Percentiles rank a stretch among this genome's conserved stretches.
Evolutionary conservation across 2,329 filamentous ascomycete species (phyloP).

Genomic region (Dryadomyces quercus-mongolicae): DNA sequence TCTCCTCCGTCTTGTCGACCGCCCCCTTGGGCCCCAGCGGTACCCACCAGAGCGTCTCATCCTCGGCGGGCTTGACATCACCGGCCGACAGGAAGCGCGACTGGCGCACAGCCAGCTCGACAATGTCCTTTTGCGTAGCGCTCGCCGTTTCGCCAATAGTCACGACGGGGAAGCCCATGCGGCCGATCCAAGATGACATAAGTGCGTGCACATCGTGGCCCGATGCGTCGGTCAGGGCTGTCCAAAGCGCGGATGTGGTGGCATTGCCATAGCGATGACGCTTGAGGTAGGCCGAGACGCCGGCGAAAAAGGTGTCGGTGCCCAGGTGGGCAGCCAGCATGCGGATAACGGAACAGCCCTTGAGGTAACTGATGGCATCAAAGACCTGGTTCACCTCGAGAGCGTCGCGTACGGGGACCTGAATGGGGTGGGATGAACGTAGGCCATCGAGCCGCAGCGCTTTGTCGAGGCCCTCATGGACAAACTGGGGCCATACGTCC

Average conservation of each 20-base stretch:
- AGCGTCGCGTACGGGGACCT: slow-evolving; percentile 86
- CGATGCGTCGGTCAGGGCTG: slow-evolving; percentile 74
- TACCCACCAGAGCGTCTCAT: slow-evolving; percentile 91
- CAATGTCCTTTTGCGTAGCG: slow-evolving; percentile 49
- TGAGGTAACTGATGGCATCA: slow-evolving; percentile 90
- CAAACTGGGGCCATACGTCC: slow-evolving; percentile 96
- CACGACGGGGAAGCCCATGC: slow-evolving; percentile 87
- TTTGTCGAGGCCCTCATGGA: slow-evolving; percentile 86
- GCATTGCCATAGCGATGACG: slow-evolving; percentile 82
- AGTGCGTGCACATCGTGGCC: slow-evolving; percentile 74
- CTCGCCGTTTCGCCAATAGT: slow-evolving; percentile 74
- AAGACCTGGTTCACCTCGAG: slow-evolving; percentile 98
- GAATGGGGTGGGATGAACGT: slow-evolving; percentile 87
- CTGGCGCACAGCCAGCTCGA: slow-evolving; percentile 48
- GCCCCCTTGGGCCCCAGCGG: slow-evolving; percentile 61
- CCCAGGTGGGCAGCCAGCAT: slow-evolving; percentile 91
- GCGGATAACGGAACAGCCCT: slow-evolving; percentile 90
- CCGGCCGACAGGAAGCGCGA: slow-evolving; percentile 84
- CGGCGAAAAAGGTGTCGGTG: slow-evolving; percentile 76
- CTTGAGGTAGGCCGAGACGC: slow-evolving; percentile 82
- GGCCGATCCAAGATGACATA: slow-evolving; percentile 92
- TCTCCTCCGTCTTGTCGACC: slow-evolving; percentile 36
- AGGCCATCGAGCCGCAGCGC: slow-evolving; percentile 84
- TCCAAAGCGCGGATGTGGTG: slow-evolving; percentile 84
- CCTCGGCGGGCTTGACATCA: slow-evolving; percentile 82